A percentile compares a stretch with the other conserved stretches of the same genome.
These are phyloP conservation scores for Trichophyton mentagrophytes DNA, from an alignment of 2,329 filamentous ascomycete species.

Conservation along the genomic window DNA sequence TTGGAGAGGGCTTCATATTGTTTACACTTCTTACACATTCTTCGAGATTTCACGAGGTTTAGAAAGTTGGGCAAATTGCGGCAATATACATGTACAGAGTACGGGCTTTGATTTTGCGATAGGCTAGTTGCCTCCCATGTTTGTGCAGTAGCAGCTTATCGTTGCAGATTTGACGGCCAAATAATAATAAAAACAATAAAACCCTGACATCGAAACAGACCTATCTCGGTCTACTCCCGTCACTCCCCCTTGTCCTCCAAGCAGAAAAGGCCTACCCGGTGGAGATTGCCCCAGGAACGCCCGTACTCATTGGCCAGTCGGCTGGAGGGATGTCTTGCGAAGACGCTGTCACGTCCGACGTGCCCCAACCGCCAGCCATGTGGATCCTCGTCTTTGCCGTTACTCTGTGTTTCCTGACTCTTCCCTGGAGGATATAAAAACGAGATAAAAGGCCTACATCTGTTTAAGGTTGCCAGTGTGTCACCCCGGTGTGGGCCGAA, in stretches of 20 bases:
- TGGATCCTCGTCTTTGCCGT: neutral
- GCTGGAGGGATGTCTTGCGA: neutral
- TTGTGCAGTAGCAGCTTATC: neutral
- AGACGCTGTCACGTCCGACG: neutral
- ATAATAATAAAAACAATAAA: neutral
- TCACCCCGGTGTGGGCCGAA: constrained; percentile 2
- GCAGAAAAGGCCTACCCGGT: neutral
- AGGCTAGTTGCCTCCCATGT: neutral
- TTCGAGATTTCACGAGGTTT: neutral
- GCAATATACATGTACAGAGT: neutral
- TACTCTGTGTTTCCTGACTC: neutral
- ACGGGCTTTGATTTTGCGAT: neutral
- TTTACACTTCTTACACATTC: neutral
- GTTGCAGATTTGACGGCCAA: neutral
- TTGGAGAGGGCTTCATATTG: neutral
- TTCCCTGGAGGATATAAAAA: neutral
- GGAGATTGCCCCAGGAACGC: neutral
- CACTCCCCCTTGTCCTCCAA: neutral
- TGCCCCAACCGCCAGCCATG: neutral
- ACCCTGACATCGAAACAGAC: neutral
- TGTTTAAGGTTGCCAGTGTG: constrained; percentile 1
- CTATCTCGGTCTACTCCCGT: neutral
- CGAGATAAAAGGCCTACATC: neutral
- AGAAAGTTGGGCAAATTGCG: neutral
- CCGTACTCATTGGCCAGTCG: neutral